Base-by-base conservation (phyloP, 495 filamentous ascomycete genomes). In the Aspergillus nidulans region DNA sequence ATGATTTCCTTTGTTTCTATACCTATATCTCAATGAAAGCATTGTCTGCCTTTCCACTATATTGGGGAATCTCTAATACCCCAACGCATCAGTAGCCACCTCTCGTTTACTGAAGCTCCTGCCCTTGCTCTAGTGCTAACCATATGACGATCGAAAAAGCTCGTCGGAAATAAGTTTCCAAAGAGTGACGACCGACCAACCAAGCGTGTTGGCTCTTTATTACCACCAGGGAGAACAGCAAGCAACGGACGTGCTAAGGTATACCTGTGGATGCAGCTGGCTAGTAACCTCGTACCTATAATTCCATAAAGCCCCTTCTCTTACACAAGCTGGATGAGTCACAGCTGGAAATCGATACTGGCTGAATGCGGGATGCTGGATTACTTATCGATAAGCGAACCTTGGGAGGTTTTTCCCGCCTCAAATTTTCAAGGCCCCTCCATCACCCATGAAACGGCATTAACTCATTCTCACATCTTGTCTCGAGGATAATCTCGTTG, bases 351-450 rank as follows among this genome's bases (percentile, higher is more conserved):
- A 39, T 39, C 3, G 15, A 5, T 12, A 49, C 32, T 25, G 30
- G 59, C 72, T 66, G 69, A 69, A 73, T 65, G 56, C 72, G 70
- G 72, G 67, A 63, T 50, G 44, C 15, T 50, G 13, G 36, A 30
- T 30, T 54, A 39, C 56, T 74, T 75, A 75, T 75, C 72, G 72
- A 75, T 75, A 75, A 75, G 72, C 65, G 66, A 71, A 62, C 61
- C n/a, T n/a, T n/a, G n/a, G n/a, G n/a, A n/a, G n/a, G n/a, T n/a
- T 63, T 60, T 73, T 73, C 70, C 67, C 62, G 61, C 44, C 52
- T 54, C 53, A 56, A 68, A 68, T 63, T 63, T 67, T 58, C 55
- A 30, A 56, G 15, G 42, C 61, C 59, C 55, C 61, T 59, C 61
- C 57, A 20, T 24, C 58, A 46, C 24, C 48, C 52, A 49, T 42